These are phyloP conservation scores for Rubia balearica DNA, from an alignment of 305 asterid genomes.

Conservation along the genomic window DNA sequence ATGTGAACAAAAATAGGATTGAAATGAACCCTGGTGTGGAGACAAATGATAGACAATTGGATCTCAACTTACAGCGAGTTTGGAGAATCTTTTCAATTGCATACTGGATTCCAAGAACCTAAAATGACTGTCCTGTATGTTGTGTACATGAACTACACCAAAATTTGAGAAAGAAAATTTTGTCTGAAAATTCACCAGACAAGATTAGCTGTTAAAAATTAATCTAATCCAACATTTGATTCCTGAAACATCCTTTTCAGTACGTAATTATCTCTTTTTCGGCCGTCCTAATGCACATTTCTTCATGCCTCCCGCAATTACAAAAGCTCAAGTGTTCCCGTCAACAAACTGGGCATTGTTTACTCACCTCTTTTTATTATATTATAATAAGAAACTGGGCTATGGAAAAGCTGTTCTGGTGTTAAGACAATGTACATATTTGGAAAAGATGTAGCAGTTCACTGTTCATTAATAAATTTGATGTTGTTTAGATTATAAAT, in stretches of 20 bases:
- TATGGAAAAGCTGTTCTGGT: no score
- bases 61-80: constrained; percentile 1
- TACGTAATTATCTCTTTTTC: not conserved
- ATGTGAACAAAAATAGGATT: not conserved
- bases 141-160: constrained; percentile 12
- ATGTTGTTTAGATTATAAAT: no score
- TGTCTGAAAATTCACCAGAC: constrained; percentile 15
- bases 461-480: no score
- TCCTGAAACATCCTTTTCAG: not conserved
- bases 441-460: no score
- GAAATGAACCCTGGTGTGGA: constrained; percentile 4
- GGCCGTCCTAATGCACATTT: not conserved
- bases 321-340: not conserved
- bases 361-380: not conserved
- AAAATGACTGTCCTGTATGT: not conserved
- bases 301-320: not conserved
- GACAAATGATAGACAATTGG: constrained; percentile 6
- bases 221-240: not conserved
- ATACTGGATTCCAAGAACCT: constrained; percentile 4
- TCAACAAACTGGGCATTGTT: not conserved
- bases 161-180: not conserved
- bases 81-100: not conserved
- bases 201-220: constrained; percentile 18
- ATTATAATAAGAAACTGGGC: not conserved
- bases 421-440: not conserved